Evolutionary conservation across 352 stramenopile genomes (phyloP).

Genomic region (Thalassiosira sp.): DNA sequence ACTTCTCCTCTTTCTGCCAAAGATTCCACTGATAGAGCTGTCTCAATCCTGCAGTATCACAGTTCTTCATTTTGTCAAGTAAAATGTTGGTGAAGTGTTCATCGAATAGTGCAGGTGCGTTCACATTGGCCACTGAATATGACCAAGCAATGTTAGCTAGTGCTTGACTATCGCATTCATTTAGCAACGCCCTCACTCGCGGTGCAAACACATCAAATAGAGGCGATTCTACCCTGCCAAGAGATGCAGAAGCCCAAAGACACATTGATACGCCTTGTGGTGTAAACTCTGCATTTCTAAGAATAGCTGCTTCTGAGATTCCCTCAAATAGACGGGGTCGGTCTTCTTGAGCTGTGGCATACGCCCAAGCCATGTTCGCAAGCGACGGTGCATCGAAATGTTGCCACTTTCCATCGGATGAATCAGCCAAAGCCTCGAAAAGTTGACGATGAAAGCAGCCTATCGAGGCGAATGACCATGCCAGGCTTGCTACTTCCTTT

Average conservation of each 20-base stretch:
- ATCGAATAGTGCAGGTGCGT: slow-evolving; percentile 26
- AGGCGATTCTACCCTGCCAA: slow-evolving; percentile 9
- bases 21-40: slow-evolving; percentile 52
- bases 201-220: slow-evolving; percentile 31
- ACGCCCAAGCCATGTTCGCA: slow-evolving; percentile 45
- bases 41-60: slow-evolving; percentile 21
- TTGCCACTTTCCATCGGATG: slow-evolving; percentile 17
- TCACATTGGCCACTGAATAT: slow-evolving; percentile 45
- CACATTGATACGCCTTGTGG: slow-evolving; percentile 43
- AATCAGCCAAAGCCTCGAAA: slow-evolving; percentile 38
- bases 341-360: slow-evolving; percentile 30
- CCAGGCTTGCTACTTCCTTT: slow-evolving; percentile 40
- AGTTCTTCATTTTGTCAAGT: slow-evolving; percentile 20
- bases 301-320: slow-evolving; percentile 23
- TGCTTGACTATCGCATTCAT: slow-evolving; percentile 28
- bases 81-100: slow-evolving; percentile 25
- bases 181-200: slow-evolving; percentile 15
- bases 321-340: slow-evolving; percentile 22
- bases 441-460: slow-evolving; percentile 24
- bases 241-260: slow-evolving; percentile 34
- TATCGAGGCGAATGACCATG: slow-evolving; percentile 47
- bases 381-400: slow-evolving; percentile 40
- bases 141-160: slow-evolving; percentile 51
- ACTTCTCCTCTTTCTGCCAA: slow-evolving; percentile 29
- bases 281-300: slow-evolving; percentile 27